Conservation (phyloP, 352 stramenopile genomes). For the Elongisporangium senticosum region DNA sequence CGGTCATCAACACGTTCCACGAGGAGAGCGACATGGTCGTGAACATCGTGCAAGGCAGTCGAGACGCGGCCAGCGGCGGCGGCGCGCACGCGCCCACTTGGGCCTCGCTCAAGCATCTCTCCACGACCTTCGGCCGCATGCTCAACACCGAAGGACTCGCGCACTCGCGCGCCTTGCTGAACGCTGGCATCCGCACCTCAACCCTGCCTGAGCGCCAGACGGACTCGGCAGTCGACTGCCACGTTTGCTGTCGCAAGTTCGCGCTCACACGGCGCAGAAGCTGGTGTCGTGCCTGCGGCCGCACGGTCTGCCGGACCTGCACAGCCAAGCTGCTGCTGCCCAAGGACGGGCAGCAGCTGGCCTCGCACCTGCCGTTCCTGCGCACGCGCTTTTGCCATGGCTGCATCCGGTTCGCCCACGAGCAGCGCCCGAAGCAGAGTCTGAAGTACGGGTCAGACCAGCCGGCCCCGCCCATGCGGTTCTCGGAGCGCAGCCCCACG, state of each 20-base stretch:
- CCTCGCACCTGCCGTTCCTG: not conserved
- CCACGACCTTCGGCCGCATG: constrained; percentile 19
- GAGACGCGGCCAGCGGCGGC: not conserved
- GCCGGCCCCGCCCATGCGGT: not conserved
- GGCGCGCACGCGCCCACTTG: constrained; percentile 4
- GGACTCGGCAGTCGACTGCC: not conserved
- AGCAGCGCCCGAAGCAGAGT: not conserved
- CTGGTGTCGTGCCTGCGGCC: not conserved
- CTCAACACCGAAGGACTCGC: constrained; percentile 17
- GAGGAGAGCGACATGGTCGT: constrained; percentile 4
- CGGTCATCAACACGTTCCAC: constrained; percentile 5
- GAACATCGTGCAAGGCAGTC: constrained; percentile 8
- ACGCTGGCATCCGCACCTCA: constrained; percentile 7
- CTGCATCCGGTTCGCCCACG: constrained; percentile 13
- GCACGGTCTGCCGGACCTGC: not conserved
- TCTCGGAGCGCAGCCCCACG: not conserved
- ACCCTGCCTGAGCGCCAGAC: not conserved
- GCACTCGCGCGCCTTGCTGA: constrained; percentile 17
- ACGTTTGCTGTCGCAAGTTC: not conserved
- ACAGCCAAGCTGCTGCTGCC: constrained; percentile 15
- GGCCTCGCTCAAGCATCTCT: constrained; percentile 21
- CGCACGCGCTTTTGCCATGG: constrained; percentile 12
- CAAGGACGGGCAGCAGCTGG: constrained; percentile 5
- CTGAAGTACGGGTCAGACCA: not conserved
- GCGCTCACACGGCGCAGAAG: not conserved